Evolutionary conservation across 805 yeast genomes (phyloP), one percentile per base, ranked within the genome.

Genomic region (Clavispora santaluciae): DNA sequence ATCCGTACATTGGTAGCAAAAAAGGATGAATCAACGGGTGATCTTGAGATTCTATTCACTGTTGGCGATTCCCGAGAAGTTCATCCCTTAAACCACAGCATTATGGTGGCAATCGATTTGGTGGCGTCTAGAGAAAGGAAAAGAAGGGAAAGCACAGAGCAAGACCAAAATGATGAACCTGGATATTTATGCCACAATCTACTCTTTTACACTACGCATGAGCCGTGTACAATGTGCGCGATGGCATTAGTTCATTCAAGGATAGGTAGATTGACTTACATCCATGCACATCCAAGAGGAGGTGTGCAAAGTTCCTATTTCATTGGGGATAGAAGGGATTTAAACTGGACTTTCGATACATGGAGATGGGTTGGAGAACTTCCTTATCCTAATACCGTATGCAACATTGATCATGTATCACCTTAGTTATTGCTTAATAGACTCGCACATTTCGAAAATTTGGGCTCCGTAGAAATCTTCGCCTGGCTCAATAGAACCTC

Each of bases 221-320:
- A 93, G 60, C 99, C 99, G 0, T 93, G 99, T 55, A 77, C 87
- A 0, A 93, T 91, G 97, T 93, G 99, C 56, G 66, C 86, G 6
- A 93, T 93, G 99, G 98, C 98, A 0, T 68, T 93, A 30, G 81
- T 90, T 9, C 99, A 93, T 58, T 91, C 98, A 1, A 70, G 99
- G 36, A 75, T 93, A 0, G 73, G 79, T 12, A 69, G 88, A 39
- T 64, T 91, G 24, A 64, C 86, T 1, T 91, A 81, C 60, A 49
- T 85, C 13, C 63, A 66, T 29, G 45, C 51, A 11, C 64, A 75
- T 2, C 72, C 76, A 6, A 22, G 33, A 3, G 75, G 75, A 1
- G 72, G 64, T 1, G 74, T 91, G 43, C 90, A 84, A 9, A 74
- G 78, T 22, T 75, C 82, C 3, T 86, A 82, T 51, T 81, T 83